Evolutionary conservation across 2,329 filamentous ascomycete genomes (phyloP), one percentile per base, ranked within the genome.

Genomic region (Chalaropsis ovoidea): DNA sequence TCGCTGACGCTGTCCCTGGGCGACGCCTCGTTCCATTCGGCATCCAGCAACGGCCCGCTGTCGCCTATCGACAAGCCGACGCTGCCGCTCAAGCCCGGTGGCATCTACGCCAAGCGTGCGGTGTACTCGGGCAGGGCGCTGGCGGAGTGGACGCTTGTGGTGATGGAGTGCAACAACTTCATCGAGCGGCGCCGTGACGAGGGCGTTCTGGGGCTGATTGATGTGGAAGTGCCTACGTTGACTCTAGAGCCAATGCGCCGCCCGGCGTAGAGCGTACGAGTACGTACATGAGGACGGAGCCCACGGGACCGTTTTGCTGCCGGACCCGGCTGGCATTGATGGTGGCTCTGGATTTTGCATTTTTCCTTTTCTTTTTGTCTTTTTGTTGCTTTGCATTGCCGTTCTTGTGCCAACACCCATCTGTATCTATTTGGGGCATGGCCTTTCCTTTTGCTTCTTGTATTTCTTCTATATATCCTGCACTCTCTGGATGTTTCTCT

Each of bases 111-210:
- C 15, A 74, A 76, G 58, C 79, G 79, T 31, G 77, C 80, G 8
- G 82, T 82, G 61, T 88, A 93, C 73, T 78, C 82, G 2, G 89
- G 89, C 1, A 81, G 88, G 22, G 86, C 89, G 0, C 78, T 94
- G 56, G 88, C 88, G 0, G 89, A 94, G 74, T 94, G 89, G 89
- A 79, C 81, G 22, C 77, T 89, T 19, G 82, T 93, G 22, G 84
- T 91, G 17, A 82, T 83, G 65, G 89, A 94, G 73, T 90, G 86
- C 76, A 90, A 92, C 75, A 89, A 85, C 71, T 94, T 93, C 74
- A 84, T 90, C 41, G 88, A 93, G 67, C 80, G 89, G 58, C 81
- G 89, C 65, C 85, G 85, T 63, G 84, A 85, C 60, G 89, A 94
- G 72, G 89, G 89, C 56, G 82, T 91, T 10, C 79, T 82, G 1